phyloP scores from a whole-genome alignment of 345 rosid species.

The Salix suchowensis region DNA sequence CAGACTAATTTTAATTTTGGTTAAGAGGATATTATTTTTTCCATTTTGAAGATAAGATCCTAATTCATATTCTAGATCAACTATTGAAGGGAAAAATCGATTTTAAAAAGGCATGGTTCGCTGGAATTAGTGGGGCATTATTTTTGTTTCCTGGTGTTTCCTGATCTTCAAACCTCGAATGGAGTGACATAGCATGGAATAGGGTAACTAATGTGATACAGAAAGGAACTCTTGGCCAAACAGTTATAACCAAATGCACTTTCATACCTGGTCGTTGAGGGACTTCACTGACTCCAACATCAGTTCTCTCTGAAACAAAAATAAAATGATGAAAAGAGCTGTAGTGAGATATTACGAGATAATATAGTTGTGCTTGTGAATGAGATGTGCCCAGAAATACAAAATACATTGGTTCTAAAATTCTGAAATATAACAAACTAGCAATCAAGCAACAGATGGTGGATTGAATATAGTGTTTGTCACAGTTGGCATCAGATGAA shows the following conservation, averaged over 20 bases:
- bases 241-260: not conserved
- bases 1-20: too few species aligned
- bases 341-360: not conserved
- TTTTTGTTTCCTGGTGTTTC: too few species aligned
- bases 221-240: not conserved
- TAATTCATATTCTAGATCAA: not conserved
- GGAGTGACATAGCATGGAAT: not conserved
- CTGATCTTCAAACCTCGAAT: not conserved
- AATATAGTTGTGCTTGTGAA: not conserved
- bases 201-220: not conserved
- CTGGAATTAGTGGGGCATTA: too few species aligned
- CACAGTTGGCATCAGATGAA: not conserved
- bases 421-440: not conserved
- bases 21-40: too few species aligned
- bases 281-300: conserved; percentile 23
- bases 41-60: too few species aligned
- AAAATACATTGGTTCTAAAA: not conserved
- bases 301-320: conserved; percentile 31
- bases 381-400: not conserved
- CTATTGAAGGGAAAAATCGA: not conserved
- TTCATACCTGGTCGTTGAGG: conserved; percentile 43
- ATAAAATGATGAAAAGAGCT: not conserved
- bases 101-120: not conserved
- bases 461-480: not conserved
- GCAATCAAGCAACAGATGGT: not conserved